A percentile compares a stretch with the other conserved stretches of the same genome.
phyloP scores from a whole-genome alignment of 1,284 basidiomycete genomes.

The Sporisorium graminicola region DNA sequence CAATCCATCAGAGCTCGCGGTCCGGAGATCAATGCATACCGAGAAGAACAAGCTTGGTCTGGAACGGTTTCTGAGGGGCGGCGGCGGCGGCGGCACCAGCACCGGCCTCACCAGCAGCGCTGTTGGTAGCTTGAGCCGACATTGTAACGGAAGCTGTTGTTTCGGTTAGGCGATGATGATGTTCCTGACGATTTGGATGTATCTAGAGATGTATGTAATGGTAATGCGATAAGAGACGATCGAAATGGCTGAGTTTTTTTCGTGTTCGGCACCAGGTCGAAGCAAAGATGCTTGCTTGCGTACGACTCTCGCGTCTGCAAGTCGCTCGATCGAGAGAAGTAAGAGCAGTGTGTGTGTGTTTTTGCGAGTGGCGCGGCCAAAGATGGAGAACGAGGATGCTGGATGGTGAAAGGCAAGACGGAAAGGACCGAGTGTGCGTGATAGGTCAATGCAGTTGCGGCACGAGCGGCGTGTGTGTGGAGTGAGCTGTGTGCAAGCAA shows the following conservation, averaged over 20 bases:
- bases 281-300: not conserved
- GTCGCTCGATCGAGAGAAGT: not conserved
- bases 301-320: not conserved
- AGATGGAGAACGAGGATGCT: not conserved
- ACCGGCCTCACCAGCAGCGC: slow-evolving; percentile 16
- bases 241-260: not conserved
- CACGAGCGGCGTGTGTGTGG: slow-evolving; percentile 9
- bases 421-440: not conserved
- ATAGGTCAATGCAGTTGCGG: not conserved
- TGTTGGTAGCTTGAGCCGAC: slow-evolving; percentile 31
- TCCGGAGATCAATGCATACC: slow-evolving; percentile 11
- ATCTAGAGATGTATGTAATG: slow-evolving; percentile 2
- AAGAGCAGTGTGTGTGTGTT: not conserved
- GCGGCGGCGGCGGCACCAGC: slow-evolving; percentile 40
- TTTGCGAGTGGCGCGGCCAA: not conserved
- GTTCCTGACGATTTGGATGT: not conserved
- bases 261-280: not conserved
- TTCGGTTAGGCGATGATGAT: too few species aligned
- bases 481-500: not conserved
- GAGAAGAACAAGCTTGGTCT: slow-evolving; percentile 69
- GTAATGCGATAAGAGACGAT: not conserved
- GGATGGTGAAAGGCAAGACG: not conserved
- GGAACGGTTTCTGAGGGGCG: slow-evolving; percentile 64
- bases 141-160: slow-evolving; percentile 1
- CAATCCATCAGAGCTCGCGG: not conserved